A percentile compares a stretch with the other conserved stretches of the same genome.
phyloP scores from a whole-genome alignment of 306 rosid species.

The Casuarina glauca region DNA sequence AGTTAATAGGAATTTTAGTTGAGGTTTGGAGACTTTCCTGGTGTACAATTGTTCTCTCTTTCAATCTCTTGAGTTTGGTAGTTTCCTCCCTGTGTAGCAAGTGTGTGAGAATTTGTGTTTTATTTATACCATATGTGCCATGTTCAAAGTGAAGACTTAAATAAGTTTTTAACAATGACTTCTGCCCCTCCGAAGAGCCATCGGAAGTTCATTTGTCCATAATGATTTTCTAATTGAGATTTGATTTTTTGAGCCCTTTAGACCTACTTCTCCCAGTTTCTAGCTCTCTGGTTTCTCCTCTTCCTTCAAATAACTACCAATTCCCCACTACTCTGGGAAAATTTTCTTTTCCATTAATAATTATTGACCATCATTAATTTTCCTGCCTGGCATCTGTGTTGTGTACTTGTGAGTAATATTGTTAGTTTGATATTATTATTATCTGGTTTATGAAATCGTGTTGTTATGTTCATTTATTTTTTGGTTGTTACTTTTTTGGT shows the following conservation, averaged over 20 bases:
- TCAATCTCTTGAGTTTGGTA: background rate
- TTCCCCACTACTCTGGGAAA: background rate
- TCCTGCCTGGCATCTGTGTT: background rate
- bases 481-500: conserved; percentile 16
- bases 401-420: background rate
- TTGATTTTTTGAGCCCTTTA: background rate
- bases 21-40: background rate
- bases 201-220: background rate
- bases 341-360: background rate
- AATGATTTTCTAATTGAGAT: background rate
- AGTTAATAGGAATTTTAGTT: background rate
- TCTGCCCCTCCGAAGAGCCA: background rate
- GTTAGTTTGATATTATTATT: background rate
- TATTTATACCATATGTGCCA: background rate
- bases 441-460: conserved; percentile 1
- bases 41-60: background rate
- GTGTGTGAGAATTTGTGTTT: background rate
- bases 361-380: background rate
- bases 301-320: background rate
- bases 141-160: background rate
- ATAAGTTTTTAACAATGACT: background rate
- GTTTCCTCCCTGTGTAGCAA: background rate
- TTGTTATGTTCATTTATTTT: conserved; percentile 2
- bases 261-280: background rate
- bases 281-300: background rate